Base-by-base conservation (phyloP, 2,329 filamentous ascomycete species). In the Clonostachys solani region DNA sequence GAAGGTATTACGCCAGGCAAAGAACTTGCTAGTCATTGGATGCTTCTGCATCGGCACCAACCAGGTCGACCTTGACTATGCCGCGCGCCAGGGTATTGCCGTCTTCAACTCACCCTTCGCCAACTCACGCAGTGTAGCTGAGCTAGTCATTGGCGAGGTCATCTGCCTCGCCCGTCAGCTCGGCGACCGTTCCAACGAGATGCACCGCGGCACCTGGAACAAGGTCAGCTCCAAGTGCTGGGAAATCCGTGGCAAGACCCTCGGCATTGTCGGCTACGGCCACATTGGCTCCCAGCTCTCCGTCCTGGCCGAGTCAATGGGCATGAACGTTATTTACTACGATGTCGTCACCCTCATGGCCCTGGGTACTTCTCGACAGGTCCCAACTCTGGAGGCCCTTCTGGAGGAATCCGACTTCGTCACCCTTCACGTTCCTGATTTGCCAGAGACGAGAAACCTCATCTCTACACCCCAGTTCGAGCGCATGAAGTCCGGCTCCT, bases 21-120 rank as follows among this genome's bases (percentile, higher is more conserved):
- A 92, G 74, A 95, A 96, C 66, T 80, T 99, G 46, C 87, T 97
- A 49, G 94, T 96, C 52, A 83, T 97, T 58, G 94, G 94, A 51
- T 99, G 94, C 74, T 99, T 99, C 80, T 99, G 94, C 68, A 99
- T 99, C 60, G 94, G 94, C 55, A 99, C 94, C 48, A 97, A 95
- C 73, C 91, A 95, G 67, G 91, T 96, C 54, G 86, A 95, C 64
- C 82, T 95, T 50, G 80, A 89, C 51, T 92, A 83, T 62, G 90
- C 91, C 33, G 90, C 90, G 43, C 78, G 80, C 56, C 83, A 88
- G 62, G 91, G 94, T 55, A 96, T 97, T 64, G 91, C 92, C 35
- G 94, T 99, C 54, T 99, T 99, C 83, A 99, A 99, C 73, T 97
- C 94, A 42, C 94, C 94, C 2, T 99, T 99, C 71, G 92, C 89